Evolutionary conservation across 2,329 filamentous ascomycete genomes (phyloP).

Genomic region (Blastomyces emzantsi): DNA sequence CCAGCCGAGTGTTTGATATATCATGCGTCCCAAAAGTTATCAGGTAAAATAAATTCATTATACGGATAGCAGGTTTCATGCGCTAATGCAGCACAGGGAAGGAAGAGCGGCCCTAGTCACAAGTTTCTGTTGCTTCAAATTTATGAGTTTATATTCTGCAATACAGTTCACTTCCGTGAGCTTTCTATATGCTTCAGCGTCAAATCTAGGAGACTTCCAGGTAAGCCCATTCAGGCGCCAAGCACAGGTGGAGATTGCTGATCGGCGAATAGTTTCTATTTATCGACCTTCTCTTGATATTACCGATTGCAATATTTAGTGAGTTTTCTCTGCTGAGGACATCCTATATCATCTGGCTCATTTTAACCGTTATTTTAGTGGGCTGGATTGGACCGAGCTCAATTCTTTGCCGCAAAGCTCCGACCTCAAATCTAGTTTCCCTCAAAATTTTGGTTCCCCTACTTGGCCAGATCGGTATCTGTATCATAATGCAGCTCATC

Average conservation of each 20-base stretch:
- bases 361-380: conserved; percentile 44
- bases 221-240: conserved; percentile 28
- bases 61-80: background rate
- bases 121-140: conserved; percentile 99
- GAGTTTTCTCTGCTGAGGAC: conserved; percentile 26
- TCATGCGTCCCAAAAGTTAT: conserved; percentile 91
- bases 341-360: background rate
- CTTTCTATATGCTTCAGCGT: conserved; percentile 88
- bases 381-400: conserved; percentile 86
- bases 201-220: conserved; percentile 94
- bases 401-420: conserved; percentile 69
- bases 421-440: conserved; percentile 84
- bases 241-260: conserved; percentile 6
- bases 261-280: conserved; percentile 60
- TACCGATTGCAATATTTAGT: conserved; percentile 95
- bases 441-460: conserved; percentile 85
- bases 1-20: conserved; percentile 90
- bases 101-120: conserved; percentile 93
- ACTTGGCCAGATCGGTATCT: conserved; percentile 77
- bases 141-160: conserved; percentile 98
- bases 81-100: conserved; percentile 49
- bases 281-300: conserved; percentile 84
- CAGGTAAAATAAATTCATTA: conserved; percentile 41
- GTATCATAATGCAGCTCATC: conserved; percentile 64
- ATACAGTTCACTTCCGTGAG: conserved; percentile 97